These are phyloP conservation scores for Pichia paraexigua DNA, from an alignment of 805 yeast species.

Conservation along the genomic window DNA sequence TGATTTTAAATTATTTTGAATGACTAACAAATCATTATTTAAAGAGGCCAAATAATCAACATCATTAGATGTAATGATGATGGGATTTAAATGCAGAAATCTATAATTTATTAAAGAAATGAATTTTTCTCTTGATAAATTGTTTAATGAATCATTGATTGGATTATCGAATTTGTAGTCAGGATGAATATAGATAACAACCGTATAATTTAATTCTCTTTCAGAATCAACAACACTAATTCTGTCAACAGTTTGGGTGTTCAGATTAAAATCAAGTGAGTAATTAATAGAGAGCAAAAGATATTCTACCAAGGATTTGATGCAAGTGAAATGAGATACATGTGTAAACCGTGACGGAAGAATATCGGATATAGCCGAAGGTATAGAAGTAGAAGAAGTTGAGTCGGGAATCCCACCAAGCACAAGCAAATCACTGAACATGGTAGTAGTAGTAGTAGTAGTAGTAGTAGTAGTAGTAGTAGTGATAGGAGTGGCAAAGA, in stretches of 20 bases:
- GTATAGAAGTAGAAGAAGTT: background rate
- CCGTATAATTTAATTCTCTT: constrained; percentile 8
- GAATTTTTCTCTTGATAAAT: constrained; percentile 3
- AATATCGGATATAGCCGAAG: background rate
- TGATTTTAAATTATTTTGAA: constrained; percentile 10
- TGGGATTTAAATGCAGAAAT: constrained; percentile 24
- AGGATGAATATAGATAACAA: constrained; percentile 1
- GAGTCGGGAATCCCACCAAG: background rate
- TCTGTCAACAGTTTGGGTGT: background rate
- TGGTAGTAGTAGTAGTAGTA: background rate
- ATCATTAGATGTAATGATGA: constrained; percentile 11
- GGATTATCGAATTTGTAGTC: background rate
- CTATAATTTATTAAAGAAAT: constrained; percentile 16
- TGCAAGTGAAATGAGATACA: background rate
- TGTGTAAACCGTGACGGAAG: background rate
- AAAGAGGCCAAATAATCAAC: constrained; percentile 1
- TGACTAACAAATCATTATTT: background rate
- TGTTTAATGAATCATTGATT: background rate
- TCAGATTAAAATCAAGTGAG: background rate
- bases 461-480: no score
- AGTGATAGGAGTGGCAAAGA: background rate
- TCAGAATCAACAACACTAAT: background rate
- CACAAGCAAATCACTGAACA: background rate
- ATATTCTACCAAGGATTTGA: background rate
- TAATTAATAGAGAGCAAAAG: background rate